phyloP scores from a whole-genome alignment of 345 rosid genomes.

The Salix purpurea region DNA sequence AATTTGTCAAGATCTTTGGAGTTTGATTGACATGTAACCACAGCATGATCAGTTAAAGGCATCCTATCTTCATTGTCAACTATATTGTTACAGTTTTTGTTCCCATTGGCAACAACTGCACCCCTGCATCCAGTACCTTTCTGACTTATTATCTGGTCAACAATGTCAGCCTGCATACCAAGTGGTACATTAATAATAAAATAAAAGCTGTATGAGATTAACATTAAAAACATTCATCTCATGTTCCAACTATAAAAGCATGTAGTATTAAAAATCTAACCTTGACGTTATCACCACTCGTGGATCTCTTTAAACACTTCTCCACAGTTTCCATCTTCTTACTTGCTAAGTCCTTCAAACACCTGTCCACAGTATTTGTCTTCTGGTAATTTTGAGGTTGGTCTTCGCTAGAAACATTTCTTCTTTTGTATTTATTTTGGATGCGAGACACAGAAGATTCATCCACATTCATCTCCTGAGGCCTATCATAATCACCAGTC shows the following conservation, averaged over 20 bases:
- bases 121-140: conserved; percentile 19
- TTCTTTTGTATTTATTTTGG: conserved; percentile 9
- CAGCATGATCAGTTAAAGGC: conserved; percentile 14
- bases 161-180: conserved; percentile 22
- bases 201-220: neutral
- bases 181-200: neutral
- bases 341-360: conserved; percentile 8
- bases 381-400: conserved; percentile 14
- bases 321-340: neutral
- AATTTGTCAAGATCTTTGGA: conserved; percentile 34
- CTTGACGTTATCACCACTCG: conserved; percentile 2
- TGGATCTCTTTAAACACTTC: conserved; percentile 12
- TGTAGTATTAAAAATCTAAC: conserved; percentile 1
- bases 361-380: conserved; percentile 10
- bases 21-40: conserved; percentile 23
- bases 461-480: conserved; percentile 20
- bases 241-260: neutral
- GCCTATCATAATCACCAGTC: conserved; percentile 8
- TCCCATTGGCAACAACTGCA: conserved; percentile 26
- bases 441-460: neutral
- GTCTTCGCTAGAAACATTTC: conserved; percentile 4
- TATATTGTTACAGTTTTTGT: conserved; percentile 10
- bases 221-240: neutral
- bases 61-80: conserved; percentile 15
- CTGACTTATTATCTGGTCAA: conserved; percentile 5